phyloP scores from a whole-genome alignment of 352 stramenopile species.

The Globisporangium emineosum region DNA sequence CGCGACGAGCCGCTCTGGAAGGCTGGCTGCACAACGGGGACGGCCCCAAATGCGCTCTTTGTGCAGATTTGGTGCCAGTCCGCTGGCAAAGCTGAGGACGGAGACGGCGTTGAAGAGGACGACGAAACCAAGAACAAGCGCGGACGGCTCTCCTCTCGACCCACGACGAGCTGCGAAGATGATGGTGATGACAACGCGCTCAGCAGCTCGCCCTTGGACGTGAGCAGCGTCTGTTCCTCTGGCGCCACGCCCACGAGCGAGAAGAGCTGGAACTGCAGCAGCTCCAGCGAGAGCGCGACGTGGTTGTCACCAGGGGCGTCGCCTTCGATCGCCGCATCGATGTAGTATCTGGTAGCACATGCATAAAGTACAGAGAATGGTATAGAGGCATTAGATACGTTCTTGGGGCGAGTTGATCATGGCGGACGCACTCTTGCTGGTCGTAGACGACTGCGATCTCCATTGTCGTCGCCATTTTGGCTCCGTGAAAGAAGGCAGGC shows the following conservation, averaged over 20 bases:
- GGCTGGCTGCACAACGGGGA: slow-evolving; percentile 45
- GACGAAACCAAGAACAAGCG: slow-evolving; percentile 44
- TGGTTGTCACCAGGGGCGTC: slow-evolving; percentile 3
- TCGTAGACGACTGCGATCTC: slow-evolving; percentile 54
- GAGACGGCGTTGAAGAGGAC: slow-evolving; percentile 1
- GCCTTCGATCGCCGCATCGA: slow-evolving; percentile 24
- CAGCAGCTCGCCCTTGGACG: slow-evolving; percentile 38
- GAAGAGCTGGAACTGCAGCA: slow-evolving; percentile 70
- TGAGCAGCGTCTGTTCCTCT: slow-evolving; percentile 57
- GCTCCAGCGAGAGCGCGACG: slow-evolving; percentile 36
- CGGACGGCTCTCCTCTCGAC: slow-evolving; percentile 16
- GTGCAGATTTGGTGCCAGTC: slow-evolving; percentile 71
- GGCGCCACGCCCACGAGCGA: slow-evolving; percentile 60
- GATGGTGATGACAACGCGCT: not conserved
- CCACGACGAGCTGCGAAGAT: not conserved
- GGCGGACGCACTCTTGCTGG: slow-evolving; percentile 49
- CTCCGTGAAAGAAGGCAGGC: not conserved
- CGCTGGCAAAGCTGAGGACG: slow-evolving; percentile 8
- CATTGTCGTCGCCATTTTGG: slow-evolving; percentile 8
- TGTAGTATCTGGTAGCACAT: slow-evolving; percentile 31
- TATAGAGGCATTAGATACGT: not conserved
- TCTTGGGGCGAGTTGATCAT: not conserved
- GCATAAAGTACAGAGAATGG: not conserved
- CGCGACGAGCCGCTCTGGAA: slow-evolving; percentile 30
- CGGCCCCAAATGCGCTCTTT: slow-evolving; percentile 50